Conservation (phyloP, 306 rosid genomes). For the Canavalia gladiata region DNA sequence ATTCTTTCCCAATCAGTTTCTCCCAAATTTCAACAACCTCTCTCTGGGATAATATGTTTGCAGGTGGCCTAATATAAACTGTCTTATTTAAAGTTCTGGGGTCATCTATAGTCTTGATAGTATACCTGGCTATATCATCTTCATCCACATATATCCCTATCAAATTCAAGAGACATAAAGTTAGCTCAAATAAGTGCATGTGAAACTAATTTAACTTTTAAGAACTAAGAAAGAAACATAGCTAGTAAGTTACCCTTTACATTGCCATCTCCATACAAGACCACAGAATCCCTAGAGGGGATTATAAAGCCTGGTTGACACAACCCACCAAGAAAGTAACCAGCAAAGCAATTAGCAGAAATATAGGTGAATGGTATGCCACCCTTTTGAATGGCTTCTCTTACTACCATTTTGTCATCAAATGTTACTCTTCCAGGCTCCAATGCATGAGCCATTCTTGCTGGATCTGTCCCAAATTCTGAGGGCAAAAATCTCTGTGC, state of each 20-base stretch:
- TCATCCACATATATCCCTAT: constrained; percentile 74
- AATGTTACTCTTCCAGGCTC: constrained; percentile 84
- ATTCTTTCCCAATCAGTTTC: constrained; percentile 61
- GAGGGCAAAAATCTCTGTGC: constrained; percentile 80
- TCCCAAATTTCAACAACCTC: constrained; percentile 77
- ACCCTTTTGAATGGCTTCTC: constrained; percentile 77
- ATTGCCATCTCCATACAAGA: constrained; percentile 74
- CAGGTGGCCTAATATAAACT: constrained; percentile 70
- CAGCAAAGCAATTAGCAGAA: constrained; percentile 81
- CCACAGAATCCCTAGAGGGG: constrained; percentile 69
- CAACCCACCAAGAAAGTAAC: constrained; percentile 75
- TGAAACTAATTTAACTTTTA: too few species aligned
- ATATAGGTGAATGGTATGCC: constrained; percentile 76
- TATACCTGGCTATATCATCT: constrained; percentile 81
- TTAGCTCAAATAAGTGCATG: neutral
- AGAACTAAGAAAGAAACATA: neutral
- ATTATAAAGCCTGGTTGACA: constrained; percentile 68
- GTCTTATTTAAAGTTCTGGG: constrained; percentile 76
- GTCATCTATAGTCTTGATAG: constrained; percentile 68
- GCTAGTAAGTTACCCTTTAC: constrained; percentile 59
- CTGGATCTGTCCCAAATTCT: constrained; percentile 80
- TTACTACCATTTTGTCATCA: constrained; percentile 80
- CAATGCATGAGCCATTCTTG: constrained; percentile 73
- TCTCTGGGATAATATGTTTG: constrained; percentile 69
- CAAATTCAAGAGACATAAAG: neutral